phyloP scores from a whole-genome alignment of 78 protist species.

The Creolimax fragrantissima region DNA sequence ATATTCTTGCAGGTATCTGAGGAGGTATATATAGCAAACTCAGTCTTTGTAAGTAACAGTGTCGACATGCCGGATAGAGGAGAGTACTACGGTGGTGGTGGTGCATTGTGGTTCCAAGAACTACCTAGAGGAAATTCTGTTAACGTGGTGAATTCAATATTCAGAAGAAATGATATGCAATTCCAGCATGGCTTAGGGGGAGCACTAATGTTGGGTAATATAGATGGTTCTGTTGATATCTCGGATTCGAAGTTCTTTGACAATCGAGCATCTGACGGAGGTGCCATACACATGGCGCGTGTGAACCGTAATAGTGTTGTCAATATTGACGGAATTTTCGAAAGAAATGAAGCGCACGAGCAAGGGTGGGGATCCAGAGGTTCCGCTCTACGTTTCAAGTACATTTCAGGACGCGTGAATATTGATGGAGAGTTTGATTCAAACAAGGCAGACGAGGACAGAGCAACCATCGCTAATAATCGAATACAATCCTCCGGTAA shows the following conservation, averaged over 20 bases:
- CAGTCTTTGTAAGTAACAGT: neutral
- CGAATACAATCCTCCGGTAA: neutral
- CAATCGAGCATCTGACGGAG: neutral
- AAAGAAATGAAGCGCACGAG: neutral
- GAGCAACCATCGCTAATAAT: neutral
- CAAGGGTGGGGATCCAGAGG: neutral
- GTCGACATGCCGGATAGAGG: neutral
- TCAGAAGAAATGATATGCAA: neutral
- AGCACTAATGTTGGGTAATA: neutral
- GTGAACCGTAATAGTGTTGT: neutral
- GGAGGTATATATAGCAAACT: neutral
- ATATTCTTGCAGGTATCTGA: neutral
- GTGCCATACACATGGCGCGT: slow-evolving; percentile 5
- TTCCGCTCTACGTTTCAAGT: neutral
- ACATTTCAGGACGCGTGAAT: neutral
- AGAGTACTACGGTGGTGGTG: neutral
- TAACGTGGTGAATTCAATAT: neutral
- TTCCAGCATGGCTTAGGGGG: neutral
- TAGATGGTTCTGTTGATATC: neutral
- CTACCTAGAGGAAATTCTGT: neutral
- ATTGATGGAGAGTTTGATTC: neutral
- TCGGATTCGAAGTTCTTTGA: neutral
- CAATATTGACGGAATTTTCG: neutral
- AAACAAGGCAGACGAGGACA: neutral
- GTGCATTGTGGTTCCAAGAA: neutral